phyloP scores from a whole-genome alignment of 441 rosid genomes.

The Mallotus repandus region DNA sequence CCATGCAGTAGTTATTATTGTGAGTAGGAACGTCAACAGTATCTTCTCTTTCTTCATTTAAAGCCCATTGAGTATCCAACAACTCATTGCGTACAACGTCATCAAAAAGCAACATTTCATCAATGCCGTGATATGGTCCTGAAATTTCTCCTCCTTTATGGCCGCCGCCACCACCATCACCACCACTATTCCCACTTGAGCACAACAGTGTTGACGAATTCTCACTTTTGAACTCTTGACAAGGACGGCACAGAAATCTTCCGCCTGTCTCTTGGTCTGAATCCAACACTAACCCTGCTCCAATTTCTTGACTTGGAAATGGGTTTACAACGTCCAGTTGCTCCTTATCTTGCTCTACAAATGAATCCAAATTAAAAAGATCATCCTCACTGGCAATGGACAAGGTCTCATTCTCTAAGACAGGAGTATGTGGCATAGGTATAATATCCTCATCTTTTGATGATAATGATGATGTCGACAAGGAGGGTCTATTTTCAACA shows the following conservation, averaged over 20 bases:
- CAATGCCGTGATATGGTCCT: constrained; percentile 26
- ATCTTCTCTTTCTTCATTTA: constrained; percentile 9
- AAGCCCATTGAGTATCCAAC: constrained; percentile 15
- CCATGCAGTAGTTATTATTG: neutral
- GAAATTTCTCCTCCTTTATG: constrained; percentile 20
- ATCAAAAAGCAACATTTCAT: constrained; percentile 29
- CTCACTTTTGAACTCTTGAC: neutral
- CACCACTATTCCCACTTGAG: constrained; percentile 5
- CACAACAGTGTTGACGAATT: constrained; percentile 3
- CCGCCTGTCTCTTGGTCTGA: neutral
- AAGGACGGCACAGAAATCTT: neutral
- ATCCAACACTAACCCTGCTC: neutral
- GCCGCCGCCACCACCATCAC: neutral
- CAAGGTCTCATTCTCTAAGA: constrained; percentile 22
- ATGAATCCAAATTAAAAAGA: constrained; percentile 3
- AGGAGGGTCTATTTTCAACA: constrained; percentile 12
- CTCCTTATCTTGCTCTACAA: constrained; percentile 22
- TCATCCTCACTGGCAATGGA: constrained; percentile 11
- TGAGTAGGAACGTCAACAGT: neutral
- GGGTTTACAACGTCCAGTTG: constrained; percentile 4
- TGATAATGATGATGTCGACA: neutral
- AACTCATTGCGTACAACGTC: constrained; percentile 31
- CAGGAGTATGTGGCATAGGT: constrained; percentile 19
- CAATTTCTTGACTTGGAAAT: constrained; percentile 14
- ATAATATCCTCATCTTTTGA: neutral